Percentiles rank a stretch among this genome's conserved stretches.
phyloP scores from a whole-genome alignment of 2,329 filamentous ascomycete species.

The Lecanicillium sp. region DNA sequence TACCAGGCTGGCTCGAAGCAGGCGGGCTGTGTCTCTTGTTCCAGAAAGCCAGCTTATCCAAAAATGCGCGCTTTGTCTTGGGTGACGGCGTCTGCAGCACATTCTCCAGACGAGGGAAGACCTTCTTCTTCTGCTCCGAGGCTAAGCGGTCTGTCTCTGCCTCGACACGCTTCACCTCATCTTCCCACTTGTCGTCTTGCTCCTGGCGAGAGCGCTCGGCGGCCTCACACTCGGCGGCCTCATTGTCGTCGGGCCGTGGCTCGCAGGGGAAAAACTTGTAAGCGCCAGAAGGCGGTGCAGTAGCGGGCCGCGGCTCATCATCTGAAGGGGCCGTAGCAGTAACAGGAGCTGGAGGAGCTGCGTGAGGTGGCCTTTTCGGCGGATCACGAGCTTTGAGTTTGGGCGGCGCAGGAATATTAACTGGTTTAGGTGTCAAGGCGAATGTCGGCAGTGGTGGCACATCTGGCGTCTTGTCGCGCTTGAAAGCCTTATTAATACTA shows the following conservation, averaged over 20 bases:
- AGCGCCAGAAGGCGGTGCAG: no score
- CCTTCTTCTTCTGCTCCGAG: constrained; percentile 40
- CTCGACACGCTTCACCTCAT: constrained; percentile 19
- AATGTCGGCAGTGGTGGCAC: constrained; percentile 17
- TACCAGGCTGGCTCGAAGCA: constrained; percentile 19
- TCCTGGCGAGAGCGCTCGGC: constrained; percentile 11
- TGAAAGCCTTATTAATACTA: constrained; percentile 8
- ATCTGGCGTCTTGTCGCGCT: constrained; percentile 12
- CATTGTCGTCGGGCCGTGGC: no score
- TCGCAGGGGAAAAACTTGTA: no score
- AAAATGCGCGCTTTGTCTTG: constrained; percentile 29
- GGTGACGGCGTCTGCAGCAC: constrained; percentile 28
- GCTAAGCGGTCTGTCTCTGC: constrained; percentile 25
- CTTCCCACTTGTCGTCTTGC: constrained; percentile 16
- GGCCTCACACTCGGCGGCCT: no score
- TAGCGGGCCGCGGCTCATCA: no score
- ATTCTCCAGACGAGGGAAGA: constrained; percentile 35
- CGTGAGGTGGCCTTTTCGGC: background rate
- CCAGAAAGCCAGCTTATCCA: constrained; percentile 39
- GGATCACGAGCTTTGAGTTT: constrained; percentile 8
- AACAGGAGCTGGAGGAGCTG: background rate
- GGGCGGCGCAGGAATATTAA: constrained; percentile 17
- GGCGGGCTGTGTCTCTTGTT: constrained; percentile 29
- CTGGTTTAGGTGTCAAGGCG: constrained; percentile 19
- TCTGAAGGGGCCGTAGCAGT: no score